Evolutionary conservation across 2,329 filamentous ascomycete genomes (phyloP).

Genomic region (Talaromyces sp.): DNA sequence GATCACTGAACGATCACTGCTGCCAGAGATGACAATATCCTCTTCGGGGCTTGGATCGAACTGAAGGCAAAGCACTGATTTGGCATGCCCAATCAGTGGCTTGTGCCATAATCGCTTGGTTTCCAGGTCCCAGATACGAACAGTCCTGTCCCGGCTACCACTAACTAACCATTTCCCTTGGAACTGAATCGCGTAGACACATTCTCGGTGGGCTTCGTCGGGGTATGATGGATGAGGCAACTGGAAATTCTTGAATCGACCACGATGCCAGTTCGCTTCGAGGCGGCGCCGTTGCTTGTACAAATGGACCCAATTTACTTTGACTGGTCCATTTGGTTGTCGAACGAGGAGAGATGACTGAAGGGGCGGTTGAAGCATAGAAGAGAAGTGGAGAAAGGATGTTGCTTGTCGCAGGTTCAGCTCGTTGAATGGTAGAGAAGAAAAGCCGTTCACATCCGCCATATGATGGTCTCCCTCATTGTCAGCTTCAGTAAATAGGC

Average conservation of each 20-base stretch:
- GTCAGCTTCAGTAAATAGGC: conserved; percentile 27
- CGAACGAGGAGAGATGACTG: conserved; percentile 38
- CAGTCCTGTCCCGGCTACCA: conserved; percentile 83
- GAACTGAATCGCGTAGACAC: conserved; percentile 94
- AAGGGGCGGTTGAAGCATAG: conserved; percentile 23
- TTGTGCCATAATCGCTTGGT: conserved; percentile 74
- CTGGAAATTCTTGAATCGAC: conserved; percentile 82
- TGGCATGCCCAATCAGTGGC: conserved; percentile 76
- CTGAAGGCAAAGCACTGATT: conserved; percentile 91
- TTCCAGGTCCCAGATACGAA: conserved; percentile 87
- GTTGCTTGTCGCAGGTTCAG: conserved; percentile 14
- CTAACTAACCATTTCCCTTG: conserved; percentile 84
- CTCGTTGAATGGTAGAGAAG: conserved; percentile 16
- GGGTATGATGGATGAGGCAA: conserved; percentile 80
- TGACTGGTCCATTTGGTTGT: conserved; percentile 43
- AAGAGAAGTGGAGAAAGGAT: conserved; percentile 10
- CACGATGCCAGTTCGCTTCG: conserved; percentile 89
- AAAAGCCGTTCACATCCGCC: conserved; percentile 41
- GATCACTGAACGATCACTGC: conserved; percentile 87
- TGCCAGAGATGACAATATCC: conserved; percentile 92
- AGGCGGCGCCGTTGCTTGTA: conserved; percentile 84
- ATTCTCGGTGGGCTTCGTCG: conserved; percentile 84
- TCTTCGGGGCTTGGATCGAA: conserved; percentile 87
- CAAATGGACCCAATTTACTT: conserved; percentile 88
- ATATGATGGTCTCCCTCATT: conserved; percentile 48